These are phyloP conservation scores for Amaranthus cruentus DNA, from an alignment of 148 eudicot species.

Conservation along the genomic window DNA sequence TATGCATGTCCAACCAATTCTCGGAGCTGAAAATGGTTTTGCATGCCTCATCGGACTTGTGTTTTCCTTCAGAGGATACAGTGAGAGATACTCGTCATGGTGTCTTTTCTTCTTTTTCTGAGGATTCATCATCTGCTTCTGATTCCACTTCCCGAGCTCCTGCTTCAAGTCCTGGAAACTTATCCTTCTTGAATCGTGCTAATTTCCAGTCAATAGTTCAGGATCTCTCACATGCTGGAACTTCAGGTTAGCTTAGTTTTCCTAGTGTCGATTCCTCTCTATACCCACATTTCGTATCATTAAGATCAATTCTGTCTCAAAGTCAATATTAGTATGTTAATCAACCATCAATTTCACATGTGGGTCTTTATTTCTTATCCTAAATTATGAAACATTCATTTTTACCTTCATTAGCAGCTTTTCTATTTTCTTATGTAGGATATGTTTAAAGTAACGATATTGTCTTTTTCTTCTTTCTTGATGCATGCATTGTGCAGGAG, in stretches of 20 bases:
- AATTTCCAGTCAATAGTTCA: conserved; percentile 70
- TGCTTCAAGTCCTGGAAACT: conserved; percentile 55
- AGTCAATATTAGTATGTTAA: conserved; percentile 8
- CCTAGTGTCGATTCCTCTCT: conserved; percentile 32
- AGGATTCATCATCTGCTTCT: conserved; percentile 68
- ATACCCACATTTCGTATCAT: conserved; percentile 17
- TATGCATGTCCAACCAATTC: conserved; percentile 88
- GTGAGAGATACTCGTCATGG: conserved; percentile 53
- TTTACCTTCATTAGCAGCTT: conserved; percentile 12
- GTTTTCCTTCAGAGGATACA: conserved; percentile 51
- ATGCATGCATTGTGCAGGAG: conserved; percentile 89
- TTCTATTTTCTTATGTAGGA: conserved; percentile 26
- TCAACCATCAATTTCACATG: conserved; percentile 18
- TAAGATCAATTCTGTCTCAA: not conserved
- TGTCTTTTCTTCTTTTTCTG: conserved; percentile 62
- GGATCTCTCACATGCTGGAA: conserved; percentile 76
- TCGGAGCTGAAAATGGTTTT: conserved; percentile 92
- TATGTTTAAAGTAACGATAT: conserved; percentile 33
- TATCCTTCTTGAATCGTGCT: conserved; percentile 54
- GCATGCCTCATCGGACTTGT: conserved; percentile 57
- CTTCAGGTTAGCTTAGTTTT: conserved; percentile 71
- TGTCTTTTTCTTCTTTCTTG: conserved; percentile 49
- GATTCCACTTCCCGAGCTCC: conserved; percentile 73
- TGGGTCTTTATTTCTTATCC: conserved; percentile 20
- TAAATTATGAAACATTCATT: conserved; percentile 1